phyloP scores from a whole-genome alignment of 2,329 filamentous ascomycete species.

The Arthrinium puccinioides region DNA sequence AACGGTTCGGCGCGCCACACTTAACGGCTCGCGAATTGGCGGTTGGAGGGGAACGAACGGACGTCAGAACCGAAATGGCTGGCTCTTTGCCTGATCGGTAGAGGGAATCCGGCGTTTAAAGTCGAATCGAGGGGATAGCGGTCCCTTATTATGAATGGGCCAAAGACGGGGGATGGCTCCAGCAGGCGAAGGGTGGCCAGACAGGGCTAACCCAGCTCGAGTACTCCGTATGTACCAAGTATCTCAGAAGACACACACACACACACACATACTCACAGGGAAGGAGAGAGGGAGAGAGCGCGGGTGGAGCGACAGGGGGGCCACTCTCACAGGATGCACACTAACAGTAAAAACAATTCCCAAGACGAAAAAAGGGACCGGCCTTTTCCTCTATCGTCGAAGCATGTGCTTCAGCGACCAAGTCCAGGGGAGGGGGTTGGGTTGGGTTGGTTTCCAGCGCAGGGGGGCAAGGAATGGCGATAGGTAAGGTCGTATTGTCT shows the following conservation, averaged over 20 bases:
- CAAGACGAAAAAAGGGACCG: too few species aligned
- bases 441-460: too few species aligned
- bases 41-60: background rate
- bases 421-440: too few species aligned
- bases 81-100: constrained; percentile 10
- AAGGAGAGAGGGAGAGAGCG: background rate
- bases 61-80: constrained; percentile 7
- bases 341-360: too few species aligned
- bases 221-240: background rate
- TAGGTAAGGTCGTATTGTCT: constrained; percentile 1
- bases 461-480: background rate
- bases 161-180: constrained; percentile 11
- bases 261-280: background rate
- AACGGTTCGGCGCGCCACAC: background rate
- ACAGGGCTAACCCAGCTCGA: constrained; percentile 4
- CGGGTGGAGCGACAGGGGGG: too few species aligned
- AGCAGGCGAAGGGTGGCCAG: constrained; percentile 6
- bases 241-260: background rate
- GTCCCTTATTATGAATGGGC: constrained; percentile 15
- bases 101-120: constrained; percentile 16
- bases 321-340: too few species aligned
- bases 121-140: constrained; percentile 18
- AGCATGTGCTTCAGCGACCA: too few species aligned
- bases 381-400: too few species aligned
- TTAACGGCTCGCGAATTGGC: background rate